Conservation (phyloP, 2,329 filamentous ascomycete species). For the Colletotrichum spinosum region DNA sequence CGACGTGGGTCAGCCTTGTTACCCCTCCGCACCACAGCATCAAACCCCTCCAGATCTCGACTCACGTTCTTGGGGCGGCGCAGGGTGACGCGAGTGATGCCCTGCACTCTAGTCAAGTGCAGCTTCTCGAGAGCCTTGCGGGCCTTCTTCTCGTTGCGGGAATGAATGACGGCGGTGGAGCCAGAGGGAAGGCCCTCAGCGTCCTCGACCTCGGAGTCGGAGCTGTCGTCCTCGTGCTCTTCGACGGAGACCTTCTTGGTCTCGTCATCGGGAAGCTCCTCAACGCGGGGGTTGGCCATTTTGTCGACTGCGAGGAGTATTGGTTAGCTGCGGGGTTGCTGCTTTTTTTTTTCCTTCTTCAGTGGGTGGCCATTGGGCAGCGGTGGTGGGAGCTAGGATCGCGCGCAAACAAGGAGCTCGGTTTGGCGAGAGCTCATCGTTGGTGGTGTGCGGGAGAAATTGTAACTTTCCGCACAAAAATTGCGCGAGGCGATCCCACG, state of each 20-base stretch:
- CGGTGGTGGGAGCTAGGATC: slow-evolving; percentile 38
- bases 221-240: slow-evolving; percentile 78
- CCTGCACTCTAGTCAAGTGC: slow-evolving; percentile 93
- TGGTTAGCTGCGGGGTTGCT: slow-evolving; percentile 30
- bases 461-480: slow-evolving; percentile 29
- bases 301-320: slow-evolving; percentile 51
- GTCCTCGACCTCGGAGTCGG: slow-evolving; percentile 81
- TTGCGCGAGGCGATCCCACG: slow-evolving; percentile 3
- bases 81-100: slow-evolving; percentile 98
- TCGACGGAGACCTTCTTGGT: slow-evolving; percentile 83
- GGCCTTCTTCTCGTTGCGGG: slow-evolving; percentile 99
- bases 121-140: slow-evolving; percentile 99
- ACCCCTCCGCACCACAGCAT: slow-evolving; percentile 22
- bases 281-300: slow-evolving; percentile 98
- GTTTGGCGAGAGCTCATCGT: slow-evolving; percentile 32
- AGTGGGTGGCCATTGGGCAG: slow-evolving; percentile 4
- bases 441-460: slow-evolving; percentile 26
- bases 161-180: slow-evolving; percentile 91
- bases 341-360: slow-evolving; percentile 6
- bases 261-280: slow-evolving; percentile 95
- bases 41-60: slow-evolving; percentile 45
- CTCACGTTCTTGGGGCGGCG: slow-evolving; percentile 99
- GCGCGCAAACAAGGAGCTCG: slow-evolving; percentile 26
- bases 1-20: slow-evolving; percentile 38
- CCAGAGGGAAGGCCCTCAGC: slow-evolving; percentile 78